Conservation (phyloP, 441 rosid species). For the Sinapis alba region DNA sequence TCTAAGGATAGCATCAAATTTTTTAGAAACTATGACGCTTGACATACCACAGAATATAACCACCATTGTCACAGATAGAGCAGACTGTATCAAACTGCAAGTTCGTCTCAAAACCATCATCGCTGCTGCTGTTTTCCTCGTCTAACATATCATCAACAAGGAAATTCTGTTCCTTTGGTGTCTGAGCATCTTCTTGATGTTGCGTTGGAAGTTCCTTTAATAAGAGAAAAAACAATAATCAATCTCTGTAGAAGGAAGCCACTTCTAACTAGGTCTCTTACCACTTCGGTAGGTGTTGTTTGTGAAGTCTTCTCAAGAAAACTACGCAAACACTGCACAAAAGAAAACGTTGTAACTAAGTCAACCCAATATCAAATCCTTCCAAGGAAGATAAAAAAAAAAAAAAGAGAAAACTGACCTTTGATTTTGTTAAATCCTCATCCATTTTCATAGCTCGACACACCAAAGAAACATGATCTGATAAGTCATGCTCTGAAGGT, state of each 20-base stretch:
- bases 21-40: conserved; percentile 13
- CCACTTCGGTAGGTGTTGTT: conserved; percentile 23
- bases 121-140: conserved; percentile 31
- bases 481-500: conserved; percentile 49
- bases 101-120: conserved; percentile 36
- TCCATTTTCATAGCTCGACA: conserved; percentile 49
- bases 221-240: background rate
- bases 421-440: conserved; percentile 44
- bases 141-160: conserved; percentile 24
- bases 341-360: background rate
- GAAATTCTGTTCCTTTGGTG: conserved; percentile 26
- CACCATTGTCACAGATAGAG: conserved; percentile 74
- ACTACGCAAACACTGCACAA: conserved; percentile 25
- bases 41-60: conserved; percentile 56
- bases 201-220: conserved; percentile 29
- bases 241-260: conserved; percentile 9
- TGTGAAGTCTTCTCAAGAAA: conserved; percentile 26
- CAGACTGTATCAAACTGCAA: conserved; percentile 57
- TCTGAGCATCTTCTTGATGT: conserved; percentile 25
- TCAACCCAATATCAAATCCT: background rate
- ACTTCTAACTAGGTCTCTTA: conserved; percentile 17
- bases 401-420: conserved; percentile 40
- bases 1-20: conserved; percentile 6
- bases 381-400: background rate
- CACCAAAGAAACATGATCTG: conserved; percentile 43